Conservation (phyloP, 2,329 filamentous ascomycete species). For the Exophiala sp. region DNA sequence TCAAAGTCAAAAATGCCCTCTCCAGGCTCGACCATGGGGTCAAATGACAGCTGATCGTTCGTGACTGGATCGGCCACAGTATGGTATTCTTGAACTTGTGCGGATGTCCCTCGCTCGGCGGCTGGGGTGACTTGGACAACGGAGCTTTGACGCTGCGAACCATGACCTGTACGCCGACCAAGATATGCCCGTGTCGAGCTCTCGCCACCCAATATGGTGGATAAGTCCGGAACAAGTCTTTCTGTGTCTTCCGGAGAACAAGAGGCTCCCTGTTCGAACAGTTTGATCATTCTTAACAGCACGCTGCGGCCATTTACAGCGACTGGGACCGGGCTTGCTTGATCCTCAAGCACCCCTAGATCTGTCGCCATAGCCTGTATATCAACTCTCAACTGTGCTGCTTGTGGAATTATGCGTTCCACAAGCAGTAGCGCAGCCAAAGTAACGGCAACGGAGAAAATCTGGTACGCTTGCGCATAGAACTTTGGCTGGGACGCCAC, state of each 20-base stretch:
- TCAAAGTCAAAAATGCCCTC: slow-evolving; percentile 3
- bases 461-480: slow-evolving; percentile 30
- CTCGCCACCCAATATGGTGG: slow-evolving; percentile 30
- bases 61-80: neutral
- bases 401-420: slow-evolving; percentile 28
- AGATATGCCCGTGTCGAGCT: slow-evolving; percentile 30
- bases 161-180: neutral
- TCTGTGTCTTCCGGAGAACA: slow-evolving; percentile 24
- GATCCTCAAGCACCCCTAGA: slow-evolving; percentile 23
- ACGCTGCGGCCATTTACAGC: slow-evolving; percentile 28
- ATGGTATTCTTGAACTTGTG: neutral
- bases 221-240: slow-evolving; percentile 27
- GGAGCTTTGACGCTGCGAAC: neutral
- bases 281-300: slow-evolving; percentile 29
- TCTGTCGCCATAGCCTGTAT: slow-evolving; percentile 31
- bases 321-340: slow-evolving; percentile 17
- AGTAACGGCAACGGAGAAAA: slow-evolving; percentile 31
- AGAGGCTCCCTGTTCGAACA: slow-evolving; percentile 26
- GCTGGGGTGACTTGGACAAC: too few relatives aligned
- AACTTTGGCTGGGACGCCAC: slow-evolving; percentile 22
- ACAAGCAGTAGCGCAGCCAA: slow-evolving; percentile 31
- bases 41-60: too few relatives aligned
- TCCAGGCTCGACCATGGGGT: neutral
- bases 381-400: slow-evolving; percentile 25
- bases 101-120: too few relatives aligned